Evolutionary conservation across 805 yeast genomes (phyloP), one percentile per base, ranked within the genome.

Genomic region (Saccharomycopsis lassenensis): DNA sequence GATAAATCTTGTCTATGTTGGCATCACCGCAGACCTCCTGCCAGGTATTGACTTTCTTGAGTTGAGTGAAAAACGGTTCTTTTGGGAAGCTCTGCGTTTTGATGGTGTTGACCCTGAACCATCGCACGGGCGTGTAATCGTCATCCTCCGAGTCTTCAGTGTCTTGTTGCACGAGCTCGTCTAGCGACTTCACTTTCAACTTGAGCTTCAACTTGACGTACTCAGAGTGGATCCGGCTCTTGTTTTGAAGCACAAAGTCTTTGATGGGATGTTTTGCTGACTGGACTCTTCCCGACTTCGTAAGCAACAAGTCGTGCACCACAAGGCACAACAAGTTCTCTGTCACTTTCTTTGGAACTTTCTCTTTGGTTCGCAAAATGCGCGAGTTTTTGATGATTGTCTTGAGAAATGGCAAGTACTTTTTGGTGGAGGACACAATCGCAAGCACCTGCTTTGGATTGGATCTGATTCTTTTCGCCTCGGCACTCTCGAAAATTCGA

Each of bases 361-460:
- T 64, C 45, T 59, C 59, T 43, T 66, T 67, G 2, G 58, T 58
- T 24, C 68, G 61, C 45, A 81, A 59, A n/a, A 91, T 57, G 47
- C 74, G 74, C 4, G 94, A 66, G 40, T 74, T 75, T 45, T 68
- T 68, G 55, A 89, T 69, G 28, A 89, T 67, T 24, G 65, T 65
- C 32, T 62, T 59, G 25, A 91, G 63, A 46, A 71, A 74, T 10
- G 74, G 76, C 48, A 74, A 74, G 55, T 77, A 83, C 51, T 71
- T 76, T 50, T 85, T 59, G 1, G 95, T 74, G 3, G 94, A 81
- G 22, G 75, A 65, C 17, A 86, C 85, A 19, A 89, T 59, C 0
- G 96, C 98, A 61, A 66, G 85, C 1, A 87, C 59, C 52, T 89
- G 95, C 49, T 81, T 83, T 1, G 96, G 94, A 41, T 85, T 73